Evolutionary conservation across 2,329 filamentous ascomycete genomes (phyloP), one percentile per base, ranked within the genome.

Genomic region (Epichloe amarillans): DNA sequence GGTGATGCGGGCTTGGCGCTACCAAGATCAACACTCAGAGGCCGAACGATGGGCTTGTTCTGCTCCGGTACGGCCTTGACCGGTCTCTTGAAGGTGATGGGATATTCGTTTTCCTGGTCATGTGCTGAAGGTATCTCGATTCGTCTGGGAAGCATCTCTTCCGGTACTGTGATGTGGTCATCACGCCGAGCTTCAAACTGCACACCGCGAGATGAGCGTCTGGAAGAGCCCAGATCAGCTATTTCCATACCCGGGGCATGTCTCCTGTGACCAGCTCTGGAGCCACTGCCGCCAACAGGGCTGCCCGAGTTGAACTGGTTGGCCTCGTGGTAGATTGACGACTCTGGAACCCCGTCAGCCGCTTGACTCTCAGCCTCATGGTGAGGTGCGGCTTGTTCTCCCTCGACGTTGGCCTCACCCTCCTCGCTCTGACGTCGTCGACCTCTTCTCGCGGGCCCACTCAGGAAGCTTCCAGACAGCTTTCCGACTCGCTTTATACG

Each of bases 101-200:
- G 83, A 3, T 79, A 75, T 54, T 93, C 81, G 62, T 96, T 96
- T 65, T 96, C 90, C 63, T 95, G 88, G 59, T 95, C 88, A 54
- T 84, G 76, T 3, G 70, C 69, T 1, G 83, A 77, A 17, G 83
- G 80, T 45, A 86, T 63, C 47, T 77, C 72, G 8, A 76, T 67
- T 17, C 78, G 75, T 37, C 56, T 50, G 36, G 52, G 54, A 5
- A 56, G 43, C 42, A 56, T 52, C 6, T 48, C 51, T 40, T 51
- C 54, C 14, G 54, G 54, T 19, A 54, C 53, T 1, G 50, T 54
- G 8, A 56, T 50, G 38, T 55, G 53, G 2, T 56, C 61, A 45
- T 56, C 61, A 50, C 42, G 52, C 30, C 60, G 61, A 30, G 53
- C 43, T 35, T 58, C 49, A 23, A 52, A 50, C n/a, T 55, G 57